Base-by-base conservation (phyloP, 2,329 filamentous ascomycete species). In the Pseudogymnoascus sp. region DNA sequence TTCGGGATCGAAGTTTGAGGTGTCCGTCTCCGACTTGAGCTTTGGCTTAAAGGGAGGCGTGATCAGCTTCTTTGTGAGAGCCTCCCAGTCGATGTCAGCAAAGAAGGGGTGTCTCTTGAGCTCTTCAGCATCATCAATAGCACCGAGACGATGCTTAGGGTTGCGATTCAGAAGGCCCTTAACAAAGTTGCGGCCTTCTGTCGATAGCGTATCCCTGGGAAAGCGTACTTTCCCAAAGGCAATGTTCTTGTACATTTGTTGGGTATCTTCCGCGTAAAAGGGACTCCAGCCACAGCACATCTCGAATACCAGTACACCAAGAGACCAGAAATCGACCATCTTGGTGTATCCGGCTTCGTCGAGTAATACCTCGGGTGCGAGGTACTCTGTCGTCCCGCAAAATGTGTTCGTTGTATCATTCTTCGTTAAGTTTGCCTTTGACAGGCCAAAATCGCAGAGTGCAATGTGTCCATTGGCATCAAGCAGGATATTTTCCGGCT, bases 211-310 rank as follows among this genome's bases (percentile, higher is more conserved):
- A 73, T 99, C 94, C 65, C 92, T 84, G 6, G 94, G 94, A 73
- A 99, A 99, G 63, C 94, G 83, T 61, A 99, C 94, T 72, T 99
- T 99, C 71, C 94, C 94, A 70, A 99, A 99, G 0, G 94, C 94
- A 71, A 99, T 99, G 76, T 99, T 99, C 79, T 99, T 99, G 79
- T 99, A 99, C 94, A 99, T 99, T 73, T 99, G 94, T 74, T 99
- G 94, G 0, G 94, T 99, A 71, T 99, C 94, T 70, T 99, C 94
- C 60, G 94, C 94, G 68, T 97, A 99, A 75, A 99, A 99, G 0
- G 94, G 94, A 69, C 91, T 96, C 94, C 94, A 99, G 33, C 94
- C 94, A 69, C 94, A 99, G 77, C 94, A 99, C 94, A 99, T 99
- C 74, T 99, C 94, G 69, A 99, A 99, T 1, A 99, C 94, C 59